Percentiles rank a stretch among this genome's conserved stretches.
Evolutionary conservation across 176 grass and related monocot species (phyloP).

Genomic region (Oryza officinalis): DNA sequence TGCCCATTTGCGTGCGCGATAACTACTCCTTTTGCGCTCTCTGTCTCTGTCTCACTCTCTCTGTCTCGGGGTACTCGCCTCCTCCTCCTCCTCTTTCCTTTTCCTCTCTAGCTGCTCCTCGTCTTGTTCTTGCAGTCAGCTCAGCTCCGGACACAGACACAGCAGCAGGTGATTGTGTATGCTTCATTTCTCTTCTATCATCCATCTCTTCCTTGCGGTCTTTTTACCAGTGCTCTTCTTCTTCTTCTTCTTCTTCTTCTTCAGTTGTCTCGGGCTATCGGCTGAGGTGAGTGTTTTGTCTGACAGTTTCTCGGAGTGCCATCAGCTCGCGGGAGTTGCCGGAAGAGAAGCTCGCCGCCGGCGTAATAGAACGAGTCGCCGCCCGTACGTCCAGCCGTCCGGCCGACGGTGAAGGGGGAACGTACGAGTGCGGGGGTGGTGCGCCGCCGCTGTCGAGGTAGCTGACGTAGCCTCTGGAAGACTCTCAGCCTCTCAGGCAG

Average conservation of each 20-base stretch:
- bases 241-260: background rate
- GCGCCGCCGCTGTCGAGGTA: constrained; percentile 22
- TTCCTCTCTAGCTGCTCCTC: background rate
- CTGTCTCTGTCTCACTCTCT: too few species aligned
- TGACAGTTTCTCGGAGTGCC: background rate
- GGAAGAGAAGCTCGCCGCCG: constrained; percentile 29
- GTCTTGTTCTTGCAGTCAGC: background rate
- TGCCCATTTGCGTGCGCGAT: background rate
- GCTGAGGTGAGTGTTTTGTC: background rate
- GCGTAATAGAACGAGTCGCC: too few species aligned
- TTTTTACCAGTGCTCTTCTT: background rate
- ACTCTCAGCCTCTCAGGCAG: constrained; percentile 22
- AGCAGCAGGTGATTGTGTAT: background rate
- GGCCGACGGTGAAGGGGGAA: background rate
- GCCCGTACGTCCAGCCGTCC: too few species aligned
- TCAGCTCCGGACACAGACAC: too few species aligned
- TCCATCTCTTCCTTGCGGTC: background rate
- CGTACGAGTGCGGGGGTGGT: background rate
- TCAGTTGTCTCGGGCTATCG: background rate
- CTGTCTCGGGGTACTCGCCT: background rate
- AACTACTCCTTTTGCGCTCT: background rate
- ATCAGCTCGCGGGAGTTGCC: background rate
- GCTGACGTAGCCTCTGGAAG: constrained; percentile 35
- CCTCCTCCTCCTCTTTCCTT: background rate
- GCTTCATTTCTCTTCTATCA: background rate